phyloP scores from a whole-genome alignment of 2,329 filamentous ascomycete genomes.

The Aspergillus thermomutatus region DNA sequence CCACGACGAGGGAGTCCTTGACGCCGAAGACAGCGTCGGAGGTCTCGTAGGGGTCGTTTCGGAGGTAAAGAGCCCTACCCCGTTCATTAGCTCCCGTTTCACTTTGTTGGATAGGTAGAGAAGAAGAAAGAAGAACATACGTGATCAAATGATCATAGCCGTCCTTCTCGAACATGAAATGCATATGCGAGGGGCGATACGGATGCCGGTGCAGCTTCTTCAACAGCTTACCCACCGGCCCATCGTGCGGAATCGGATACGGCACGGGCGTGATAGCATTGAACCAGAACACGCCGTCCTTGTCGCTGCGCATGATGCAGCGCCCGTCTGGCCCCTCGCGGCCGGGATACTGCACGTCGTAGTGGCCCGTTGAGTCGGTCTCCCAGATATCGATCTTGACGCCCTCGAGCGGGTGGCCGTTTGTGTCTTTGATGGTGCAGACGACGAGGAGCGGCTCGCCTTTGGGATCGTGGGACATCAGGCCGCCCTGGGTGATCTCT shows the following conservation, averaged over 20 bases:
- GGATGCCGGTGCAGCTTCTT: slow-evolving; percentile 66
- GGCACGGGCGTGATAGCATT: slow-evolving; percentile 78
- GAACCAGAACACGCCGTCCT: slow-evolving; percentile 77
- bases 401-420: slow-evolving; percentile 59
- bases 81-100: slow-evolving; percentile 2
- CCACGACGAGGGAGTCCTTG: slow-evolving; percentile 73
- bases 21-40: slow-evolving; percentile 85
- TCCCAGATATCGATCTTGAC: slow-evolving; percentile 83
- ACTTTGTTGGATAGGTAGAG: neutral
- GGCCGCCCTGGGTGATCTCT: slow-evolving; percentile 50
- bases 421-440: slow-evolving; percentile 67
- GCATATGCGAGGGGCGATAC: slow-evolving; percentile 74
- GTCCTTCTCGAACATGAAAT: slow-evolving; percentile 83
- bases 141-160: slow-evolving; percentile 80
- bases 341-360: slow-evolving; percentile 74
- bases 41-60: slow-evolving; percentile 75
- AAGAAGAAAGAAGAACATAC: slow-evolving; percentile 49
- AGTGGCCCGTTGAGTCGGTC: slow-evolving; percentile 74
- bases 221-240: slow-evolving; percentile 73
- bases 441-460: slow-evolving; percentile 69
- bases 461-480: slow-evolving; percentile 65
- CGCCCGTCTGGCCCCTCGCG: slow-evolving; percentile 66
- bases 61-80: slow-evolving; percentile 68
- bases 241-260: slow-evolving; percentile 82
- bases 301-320: slow-evolving; percentile 66